phyloP scores from a whole-genome alignment of 2,329 filamentous ascomycete species.

The Cladorrhinum sp. region DNA sequence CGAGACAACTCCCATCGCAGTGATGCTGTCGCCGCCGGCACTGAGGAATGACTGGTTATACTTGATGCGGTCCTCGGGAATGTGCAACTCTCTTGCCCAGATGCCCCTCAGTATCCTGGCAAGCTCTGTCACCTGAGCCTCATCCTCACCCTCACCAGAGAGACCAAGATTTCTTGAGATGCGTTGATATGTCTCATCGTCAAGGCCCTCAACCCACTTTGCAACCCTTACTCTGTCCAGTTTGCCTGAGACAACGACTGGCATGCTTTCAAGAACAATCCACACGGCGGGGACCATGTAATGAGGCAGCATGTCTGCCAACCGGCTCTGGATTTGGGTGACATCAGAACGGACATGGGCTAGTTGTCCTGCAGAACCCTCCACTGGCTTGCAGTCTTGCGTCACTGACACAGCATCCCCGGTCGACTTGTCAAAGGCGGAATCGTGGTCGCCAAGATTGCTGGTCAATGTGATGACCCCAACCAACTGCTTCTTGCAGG shows the following conservation, averaged over 20 bases:
- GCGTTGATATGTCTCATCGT: conserved; percentile 17
- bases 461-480: conserved; percentile 19
- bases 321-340: conserved; percentile 12
- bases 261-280: conserved; percentile 24
- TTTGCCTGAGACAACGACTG: conserved; percentile 24
- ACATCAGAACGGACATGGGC: conserved; percentile 16
- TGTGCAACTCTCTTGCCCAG: conserved; percentile 23
- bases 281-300: conserved; percentile 27
- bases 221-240: conserved; percentile 20
- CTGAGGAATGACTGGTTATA: conserved; percentile 21
- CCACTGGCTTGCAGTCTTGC: conserved; percentile 10
- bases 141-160: conserved; percentile 10
- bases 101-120: conserved; percentile 21
- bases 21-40: conserved; percentile 28
- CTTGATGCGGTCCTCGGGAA: conserved; percentile 20
- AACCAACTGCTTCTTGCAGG: conserved; percentile 21
- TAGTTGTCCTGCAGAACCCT: conserved; percentile 13
- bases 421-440: not conserved
- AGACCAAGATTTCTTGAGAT: conserved; percentile 20
- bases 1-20: conserved; percentile 27
- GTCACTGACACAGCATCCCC: not conserved
- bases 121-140: conserved; percentile 12
- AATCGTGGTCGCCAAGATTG: not conserved
- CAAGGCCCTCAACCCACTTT: conserved; percentile 20
- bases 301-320: conserved; percentile 21